These are phyloP conservation scores for Polygonum maritimum DNA, from an alignment of 148 eudicot genomes.

Conservation along the genomic window DNA sequence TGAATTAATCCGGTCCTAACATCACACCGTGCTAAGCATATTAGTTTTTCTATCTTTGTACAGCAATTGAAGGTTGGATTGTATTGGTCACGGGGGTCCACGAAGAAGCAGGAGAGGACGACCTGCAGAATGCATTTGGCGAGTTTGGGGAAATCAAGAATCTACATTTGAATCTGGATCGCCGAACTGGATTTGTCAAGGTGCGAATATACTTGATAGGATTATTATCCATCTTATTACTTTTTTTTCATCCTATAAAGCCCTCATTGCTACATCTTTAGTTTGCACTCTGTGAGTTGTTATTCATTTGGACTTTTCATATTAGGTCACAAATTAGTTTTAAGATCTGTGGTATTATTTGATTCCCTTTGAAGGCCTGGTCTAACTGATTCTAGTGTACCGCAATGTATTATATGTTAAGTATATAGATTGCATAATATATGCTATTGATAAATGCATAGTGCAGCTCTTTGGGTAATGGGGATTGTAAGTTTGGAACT, in stretches of 20 bases:
- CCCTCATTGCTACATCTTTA: neutral
- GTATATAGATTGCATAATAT: neutral
- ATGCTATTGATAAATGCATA: neutral
- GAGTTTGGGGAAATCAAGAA: conserved; percentile 78
- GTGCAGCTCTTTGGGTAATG: neutral
- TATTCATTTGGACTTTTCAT: neutral
- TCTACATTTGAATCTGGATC: conserved; percentile 86
- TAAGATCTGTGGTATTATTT: neutral
- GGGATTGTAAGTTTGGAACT: neutral
- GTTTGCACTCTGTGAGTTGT: neutral
- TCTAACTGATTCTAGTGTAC: neutral
- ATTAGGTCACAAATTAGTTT: neutral
- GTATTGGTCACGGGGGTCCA: conserved; percentile 73
- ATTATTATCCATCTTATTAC: neutral
- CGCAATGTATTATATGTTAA: neutral
- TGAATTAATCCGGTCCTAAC: neutral
- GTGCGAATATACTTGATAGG: conserved; percentile 18
- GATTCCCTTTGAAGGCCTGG: neutral
- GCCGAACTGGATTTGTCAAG: conserved; percentile 95
- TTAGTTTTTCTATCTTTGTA: conserved; percentile 9
- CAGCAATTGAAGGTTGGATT: conserved; percentile 98
- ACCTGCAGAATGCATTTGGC: conserved; percentile 69
- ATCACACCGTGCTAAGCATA: neutral
- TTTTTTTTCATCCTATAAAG: neutral
- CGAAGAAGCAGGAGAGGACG: conserved; percentile 92